Evolutionary conservation across 306 rosid species (phyloP), one percentile per base, ranked within the genome.

Genomic region (Hippophae rhamnoides): DNA sequence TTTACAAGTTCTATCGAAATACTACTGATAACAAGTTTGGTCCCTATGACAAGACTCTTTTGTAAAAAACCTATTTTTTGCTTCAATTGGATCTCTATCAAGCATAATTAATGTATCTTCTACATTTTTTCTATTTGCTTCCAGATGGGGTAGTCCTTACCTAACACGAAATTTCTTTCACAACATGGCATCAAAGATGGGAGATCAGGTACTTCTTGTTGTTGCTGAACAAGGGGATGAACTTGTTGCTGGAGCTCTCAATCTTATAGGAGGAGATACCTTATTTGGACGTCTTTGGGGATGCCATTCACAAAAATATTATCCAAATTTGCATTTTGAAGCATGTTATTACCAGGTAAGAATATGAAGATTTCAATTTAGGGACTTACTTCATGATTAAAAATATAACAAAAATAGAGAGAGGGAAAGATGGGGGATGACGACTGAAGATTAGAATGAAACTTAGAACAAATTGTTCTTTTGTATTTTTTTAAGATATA

Each of bases 221-320:
- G 80, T 85, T 54, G 98, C 98, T 54, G 92, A 87, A 75, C 92
- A 90, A 23, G 89, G 86, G 56, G 92, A 70, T 61, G 95, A 85
- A 69, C 76, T 87, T 49, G 87, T 87, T 76, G 98, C 95, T 1
- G 96, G 98, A 70, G 98, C 96, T 66, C 89, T 90, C 58, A 90
- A 90, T 78, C 89, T 90, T 56, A 79, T 90, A 2, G 98, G 98
- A 65, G 97, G 97, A 64, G 98, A 90, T 78, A 78, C 95, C 11
- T 69, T 90, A 80, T 90, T 54, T 65, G 98, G 98, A 64, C 95
- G 95, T 57, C 81, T 90, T 51, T 90, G 96, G 98, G 98, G 98
- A 18, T 85, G 98, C 68, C 82, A 58, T 26, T 86, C 90, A n/a
- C 70, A 53, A 52, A 64, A 77, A 56, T 81, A 85, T 75, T 90